Evolutionary conservation across 2,329 filamentous ascomycete genomes (phyloP), one percentile per base, ranked within the genome.

Genomic region (Exutisphaerella laricina): DNA sequence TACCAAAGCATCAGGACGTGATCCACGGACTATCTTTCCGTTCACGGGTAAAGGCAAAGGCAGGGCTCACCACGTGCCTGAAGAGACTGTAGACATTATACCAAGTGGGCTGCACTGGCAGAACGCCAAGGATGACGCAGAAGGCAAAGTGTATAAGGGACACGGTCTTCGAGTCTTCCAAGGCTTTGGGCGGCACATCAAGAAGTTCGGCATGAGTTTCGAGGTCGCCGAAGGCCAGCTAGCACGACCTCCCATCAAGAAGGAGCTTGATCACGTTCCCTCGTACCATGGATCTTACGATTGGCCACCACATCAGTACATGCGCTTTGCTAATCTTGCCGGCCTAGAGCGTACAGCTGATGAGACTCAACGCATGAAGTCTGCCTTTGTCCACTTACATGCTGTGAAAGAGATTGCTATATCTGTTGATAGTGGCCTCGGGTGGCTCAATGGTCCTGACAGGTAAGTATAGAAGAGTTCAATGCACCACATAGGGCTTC

Each of bases 341-440:
- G 72, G 71, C 6, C 68, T 84, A 2, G 81, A 84, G 57, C 67
- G 73, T 39, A 74, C 77, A 7, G 79, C 81, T 4, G 81, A 85
- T 52, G 78, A 82, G 54, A 78, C 73, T 0, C 68, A 70, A 7
- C 72, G 71, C 21, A 80, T 84, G 77, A 77, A 72, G 48, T 67
- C 71, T 23, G 79, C 81, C 3, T 72, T 87, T 43, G 68, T 68
- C 8, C 74, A 72, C 39, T 68, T 85, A 1, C 64, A 58, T 2
- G 69, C 71, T 6, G 74, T 82, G 2, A 70, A 68, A 25, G 79
- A 84, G 47, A 70, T 87, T n/a, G 82, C 77, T 0, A 63, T 87
- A 3, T 84, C 78, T 13, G 72, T 84, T 29, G 79, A 84, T 56
- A 80, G 74, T 43, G 81, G 82, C 7, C 68, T 85, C 26, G 83